These are phyloP conservation scores for Sugiyamaella neomexicana DNA, from an alignment of 1,139 yeast species.

Conservation along the genomic window DNA sequence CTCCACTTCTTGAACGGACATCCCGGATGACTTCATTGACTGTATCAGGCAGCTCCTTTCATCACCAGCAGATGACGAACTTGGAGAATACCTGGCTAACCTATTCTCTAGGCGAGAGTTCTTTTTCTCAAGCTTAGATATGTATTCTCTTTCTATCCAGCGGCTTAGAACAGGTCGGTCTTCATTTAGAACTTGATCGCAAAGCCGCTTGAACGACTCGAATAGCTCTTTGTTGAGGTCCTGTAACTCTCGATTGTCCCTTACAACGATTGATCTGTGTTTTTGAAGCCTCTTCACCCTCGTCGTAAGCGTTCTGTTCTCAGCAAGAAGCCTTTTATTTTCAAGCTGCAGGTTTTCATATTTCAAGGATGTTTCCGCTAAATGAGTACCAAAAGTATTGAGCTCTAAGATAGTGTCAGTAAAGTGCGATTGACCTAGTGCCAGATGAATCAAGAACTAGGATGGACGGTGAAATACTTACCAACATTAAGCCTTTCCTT, in stretches of 20 bases:
- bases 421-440: too few species aligned
- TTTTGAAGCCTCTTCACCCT: not conserved
- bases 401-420: not conserved
- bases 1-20: too few species aligned
- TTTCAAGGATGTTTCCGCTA: not conserved
- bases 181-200: not conserved
- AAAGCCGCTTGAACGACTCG: conserved; percentile 7
- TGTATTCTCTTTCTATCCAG: conserved; percentile 10
- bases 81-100: not conserved
- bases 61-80: not conserved
- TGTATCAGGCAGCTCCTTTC: not conserved
- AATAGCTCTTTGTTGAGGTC: not conserved
- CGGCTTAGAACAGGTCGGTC: not conserved
- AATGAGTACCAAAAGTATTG: not conserved
- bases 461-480: not conserved
- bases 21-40: not conserved
- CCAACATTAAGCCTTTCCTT: conserved; percentile 5
- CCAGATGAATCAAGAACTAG: too few species aligned
- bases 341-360: not conserved
- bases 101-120: not conserved
- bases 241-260: conserved; percentile 1
- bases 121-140: conserved; percentile 6
- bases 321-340: not conserved
- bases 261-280: not conserved
- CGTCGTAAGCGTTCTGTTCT: not conserved